phyloP scores from a whole-genome alignment of 2,329 filamentous ascomycete species.

The Diaporthe vaccinii region DNA sequence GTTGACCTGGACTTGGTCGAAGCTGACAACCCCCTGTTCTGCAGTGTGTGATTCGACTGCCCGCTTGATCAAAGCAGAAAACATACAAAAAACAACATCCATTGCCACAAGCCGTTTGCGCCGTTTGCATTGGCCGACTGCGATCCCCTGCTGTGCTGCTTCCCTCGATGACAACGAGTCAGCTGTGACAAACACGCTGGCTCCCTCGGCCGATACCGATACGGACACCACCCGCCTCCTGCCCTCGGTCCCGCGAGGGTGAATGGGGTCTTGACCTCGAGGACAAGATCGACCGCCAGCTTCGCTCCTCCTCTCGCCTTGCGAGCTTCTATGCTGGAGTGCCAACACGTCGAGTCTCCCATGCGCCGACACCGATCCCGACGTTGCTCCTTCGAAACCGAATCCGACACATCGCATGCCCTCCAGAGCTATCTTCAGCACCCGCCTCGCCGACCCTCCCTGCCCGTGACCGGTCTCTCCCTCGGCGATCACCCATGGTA shows the following conservation, averaged over 20 bases:
- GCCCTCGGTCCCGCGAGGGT: slow-evolving; percentile 17
- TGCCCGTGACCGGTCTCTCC: slow-evolving; percentile 20
- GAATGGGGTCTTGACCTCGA: slow-evolving; percentile 32
- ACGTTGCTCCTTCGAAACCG: slow-evolving; percentile 42
- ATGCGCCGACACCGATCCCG: slow-evolving; percentile 49
- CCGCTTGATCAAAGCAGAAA: slow-evolving; percentile 25
- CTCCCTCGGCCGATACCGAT: slow-evolving; percentile 28
- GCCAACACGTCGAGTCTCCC: slow-evolving; percentile 44
- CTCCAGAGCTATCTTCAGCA: slow-evolving; percentile 47
- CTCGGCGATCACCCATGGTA: slow-evolving; percentile 48
- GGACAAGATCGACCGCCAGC: slow-evolving; percentile 19
- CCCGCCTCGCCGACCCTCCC: slow-evolving; percentile 22
- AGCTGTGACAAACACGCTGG: slow-evolving; percentile 36
- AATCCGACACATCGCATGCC: slow-evolving; percentile 45
- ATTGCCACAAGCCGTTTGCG: slow-evolving; percentile 25
- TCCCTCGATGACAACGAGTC: slow-evolving; percentile 39
- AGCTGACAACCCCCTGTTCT: slow-evolving; percentile 21
- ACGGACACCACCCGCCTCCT: not conserved
- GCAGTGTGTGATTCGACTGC: slow-evolving; percentile 32
- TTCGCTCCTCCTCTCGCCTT: slow-evolving; percentile 30
- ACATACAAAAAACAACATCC: slow-evolving; percentile 24
- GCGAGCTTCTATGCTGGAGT: slow-evolving; percentile 46
- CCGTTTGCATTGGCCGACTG: slow-evolving; percentile 20
- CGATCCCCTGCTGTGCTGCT: slow-evolving; percentile 34
- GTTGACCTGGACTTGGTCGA: not conserved